Conservation (phyloP, 371 early-diverging fungal species). For the Chytridiales sp. region DNA sequence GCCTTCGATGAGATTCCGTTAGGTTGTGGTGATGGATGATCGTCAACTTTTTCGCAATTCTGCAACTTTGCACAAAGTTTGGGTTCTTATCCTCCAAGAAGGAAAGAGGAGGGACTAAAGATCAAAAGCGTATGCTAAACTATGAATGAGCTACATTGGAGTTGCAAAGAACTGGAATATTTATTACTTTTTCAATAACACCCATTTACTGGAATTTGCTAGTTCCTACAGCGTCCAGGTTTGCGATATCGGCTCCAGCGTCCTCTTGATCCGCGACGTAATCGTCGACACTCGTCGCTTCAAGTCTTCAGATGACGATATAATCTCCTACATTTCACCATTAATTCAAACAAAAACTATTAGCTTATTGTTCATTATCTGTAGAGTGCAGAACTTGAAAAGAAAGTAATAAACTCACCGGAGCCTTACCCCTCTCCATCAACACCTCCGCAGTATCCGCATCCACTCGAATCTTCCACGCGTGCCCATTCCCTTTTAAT, state of each 20-base stretch:
- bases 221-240: slow-evolving; percentile 31
- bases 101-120: background rate
- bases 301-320: slow-evolving; percentile 29
- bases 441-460: slow-evolving; percentile 20
- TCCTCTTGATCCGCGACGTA: slow-evolving; percentile 26
- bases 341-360: too few species aligned
- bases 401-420: slow-evolving; percentile 12
- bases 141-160: background rate
- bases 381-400: background rate
- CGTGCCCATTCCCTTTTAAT: background rate
- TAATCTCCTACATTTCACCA: slow-evolving; percentile 21
- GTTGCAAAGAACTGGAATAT: too few species aligned
- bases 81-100: too few species aligned
- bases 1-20: too few species aligned
- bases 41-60: too few species aligned
- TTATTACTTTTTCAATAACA: too few species aligned
- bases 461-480: slow-evolving; percentile 26
- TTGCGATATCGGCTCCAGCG: slow-evolving; percentile 27
- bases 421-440: slow-evolving; percentile 15
- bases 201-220: too few species aligned
- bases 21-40: too few species aligned
- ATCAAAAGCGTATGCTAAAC: background rate
- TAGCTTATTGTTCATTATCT: background rate
- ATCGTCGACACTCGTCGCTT: slow-evolving; percentile 23
- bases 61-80: too few species aligned